A percentile compares a stretch with the other conserved stretches of the same genome.
Evolutionary conservation across 1,284 basidiomycete species (phyloP).

Genomic region (Cerrena zonata): DNA sequence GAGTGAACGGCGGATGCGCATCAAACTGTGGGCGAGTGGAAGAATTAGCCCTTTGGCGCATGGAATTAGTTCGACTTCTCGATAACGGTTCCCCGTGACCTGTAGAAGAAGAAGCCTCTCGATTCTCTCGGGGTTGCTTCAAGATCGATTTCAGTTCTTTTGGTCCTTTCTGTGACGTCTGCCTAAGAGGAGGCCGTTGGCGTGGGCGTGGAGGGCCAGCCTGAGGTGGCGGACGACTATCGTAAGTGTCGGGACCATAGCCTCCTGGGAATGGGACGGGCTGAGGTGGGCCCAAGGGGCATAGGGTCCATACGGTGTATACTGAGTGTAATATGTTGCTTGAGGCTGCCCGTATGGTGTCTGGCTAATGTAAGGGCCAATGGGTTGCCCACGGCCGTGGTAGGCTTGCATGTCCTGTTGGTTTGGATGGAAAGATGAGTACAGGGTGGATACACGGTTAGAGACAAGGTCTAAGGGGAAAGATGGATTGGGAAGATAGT

Average conservation of each 20-base stretch:
- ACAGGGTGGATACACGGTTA: no score
- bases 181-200: neutral
- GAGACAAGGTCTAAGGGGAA: no score
- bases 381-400: constrained; percentile 6
- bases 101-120: neutral
- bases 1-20: constrained; percentile 19
- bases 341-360: constrained; percentile 15
- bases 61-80: neutral
- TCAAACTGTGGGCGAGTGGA: constrained; percentile 23
- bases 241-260: constrained; percentile 8
- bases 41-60: constrained; percentile 19
- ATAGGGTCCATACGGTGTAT: neutral
- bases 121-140: no score
- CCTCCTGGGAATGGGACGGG: constrained; percentile 10
- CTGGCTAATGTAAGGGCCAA: constrained; percentile 10
- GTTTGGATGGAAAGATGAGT: no score
- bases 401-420: constrained; percentile 22
- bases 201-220: neutral
- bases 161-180: neutral
- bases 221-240: neutral
- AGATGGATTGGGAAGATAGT: no score
- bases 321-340: constrained; percentile 17
- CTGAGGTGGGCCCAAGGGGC: constrained; percentile 1
- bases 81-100: neutral
- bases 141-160: neutral